These are phyloP conservation scores for Cadophora malorum DNA, from an alignment of 2,329 filamentous ascomycete genomes.

Conservation along the genomic window DNA sequence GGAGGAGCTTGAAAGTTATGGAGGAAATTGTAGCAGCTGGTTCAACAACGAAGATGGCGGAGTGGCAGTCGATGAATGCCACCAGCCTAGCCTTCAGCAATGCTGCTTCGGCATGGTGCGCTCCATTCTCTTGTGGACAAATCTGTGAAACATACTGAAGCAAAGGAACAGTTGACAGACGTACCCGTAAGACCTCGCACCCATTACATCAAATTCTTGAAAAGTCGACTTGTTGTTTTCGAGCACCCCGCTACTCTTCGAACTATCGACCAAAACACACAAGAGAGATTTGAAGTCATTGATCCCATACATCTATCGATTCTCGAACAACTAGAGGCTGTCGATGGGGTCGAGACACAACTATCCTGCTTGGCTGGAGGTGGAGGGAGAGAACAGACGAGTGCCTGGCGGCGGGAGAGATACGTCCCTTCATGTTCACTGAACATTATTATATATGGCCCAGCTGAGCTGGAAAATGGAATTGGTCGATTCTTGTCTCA, in stretches of 20 bases:
- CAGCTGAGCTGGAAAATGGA: background rate
- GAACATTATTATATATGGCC: conserved; percentile 1
- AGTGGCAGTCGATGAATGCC: background rate
- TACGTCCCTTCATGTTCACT: background rate
- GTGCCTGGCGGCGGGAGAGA: background rate
- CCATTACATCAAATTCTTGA: background rate
- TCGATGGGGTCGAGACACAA: background rate
- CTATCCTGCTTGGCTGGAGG: background rate
- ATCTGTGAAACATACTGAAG: background rate
- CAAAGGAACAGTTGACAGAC: conserved; percentile 2
- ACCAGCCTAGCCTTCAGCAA: background rate
- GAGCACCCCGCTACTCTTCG: background rate
- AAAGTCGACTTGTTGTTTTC: background rate
- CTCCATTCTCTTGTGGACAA: background rate
- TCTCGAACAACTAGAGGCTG: background rate
- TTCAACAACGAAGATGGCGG: background rate
- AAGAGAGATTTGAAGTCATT: background rate
- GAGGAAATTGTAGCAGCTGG: background rate
- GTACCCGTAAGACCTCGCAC: background rate
- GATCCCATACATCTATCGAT: background rate
- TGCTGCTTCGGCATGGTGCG: conserved; percentile 1
- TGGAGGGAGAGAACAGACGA: background rate
- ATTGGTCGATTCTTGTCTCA: background rate
- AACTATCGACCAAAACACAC: background rate
- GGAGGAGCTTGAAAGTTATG: background rate